phyloP scores from a whole-genome alignment of 208 protist species.

The Crithidia thermophila region DNA sequence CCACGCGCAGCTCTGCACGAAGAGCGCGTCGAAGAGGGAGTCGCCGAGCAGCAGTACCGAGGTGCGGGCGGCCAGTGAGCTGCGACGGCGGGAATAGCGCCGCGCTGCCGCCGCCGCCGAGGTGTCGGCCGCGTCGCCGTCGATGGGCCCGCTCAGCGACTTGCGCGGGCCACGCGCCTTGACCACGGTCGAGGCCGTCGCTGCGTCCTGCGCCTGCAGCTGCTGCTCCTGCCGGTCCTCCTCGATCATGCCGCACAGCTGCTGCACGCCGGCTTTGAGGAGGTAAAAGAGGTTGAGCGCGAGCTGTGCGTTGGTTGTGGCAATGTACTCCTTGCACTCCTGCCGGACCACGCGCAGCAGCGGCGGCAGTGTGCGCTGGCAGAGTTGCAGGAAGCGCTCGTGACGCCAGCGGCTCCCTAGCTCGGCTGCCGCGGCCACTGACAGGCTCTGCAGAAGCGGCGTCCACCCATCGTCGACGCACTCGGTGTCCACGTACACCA shows the following conservation, averaged over 20 bases:
- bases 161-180: neutral
- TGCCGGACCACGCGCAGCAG: constrained; percentile 79
- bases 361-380: constrained; percentile 55
- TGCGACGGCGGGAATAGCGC: constrained; percentile 49
- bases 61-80: constrained; percentile 43
- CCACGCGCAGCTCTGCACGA: constrained; percentile 96
- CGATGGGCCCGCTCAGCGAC: neutral
- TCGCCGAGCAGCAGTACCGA: constrained; percentile 57
- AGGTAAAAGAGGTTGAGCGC: constrained; percentile 85
- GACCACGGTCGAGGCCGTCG: neutral
- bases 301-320: constrained; percentile 86
- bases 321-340: constrained; percentile 88
- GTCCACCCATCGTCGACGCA: constrained; percentile 86
- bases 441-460: constrained; percentile 64
- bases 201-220: constrained; percentile 24
- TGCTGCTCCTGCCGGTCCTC: constrained; percentile 38
- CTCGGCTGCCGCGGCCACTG: constrained; percentile 38
- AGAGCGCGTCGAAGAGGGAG: constrained; percentile 84
- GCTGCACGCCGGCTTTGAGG: constrained; percentile 59
- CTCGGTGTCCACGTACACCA: constrained; percentile 96
- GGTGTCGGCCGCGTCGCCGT: neutral
- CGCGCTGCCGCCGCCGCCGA: constrained; percentile 15
- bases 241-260: constrained; percentile 35
- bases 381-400: constrained; percentile 82
- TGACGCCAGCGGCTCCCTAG: constrained; percentile 61